Evolutionary conservation across 2,329 filamentous ascomycete species (phyloP).

Genomic region (Bipolaris victoriae): DNA sequence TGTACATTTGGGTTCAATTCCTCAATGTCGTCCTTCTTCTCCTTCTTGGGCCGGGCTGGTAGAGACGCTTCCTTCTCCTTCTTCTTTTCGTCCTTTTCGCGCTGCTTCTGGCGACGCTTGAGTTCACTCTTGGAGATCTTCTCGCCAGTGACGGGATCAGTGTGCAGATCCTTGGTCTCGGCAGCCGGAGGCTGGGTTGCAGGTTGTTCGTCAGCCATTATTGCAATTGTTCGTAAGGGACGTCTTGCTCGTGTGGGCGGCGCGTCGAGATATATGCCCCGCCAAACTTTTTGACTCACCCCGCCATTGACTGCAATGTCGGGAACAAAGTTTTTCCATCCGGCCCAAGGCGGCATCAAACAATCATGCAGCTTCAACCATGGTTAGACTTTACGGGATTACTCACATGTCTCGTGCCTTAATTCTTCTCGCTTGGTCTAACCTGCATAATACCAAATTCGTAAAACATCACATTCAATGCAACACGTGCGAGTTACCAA

Average conservation of each 20-base stretch:
- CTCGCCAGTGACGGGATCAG: slow-evolving; percentile 94
- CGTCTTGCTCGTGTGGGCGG: slow-evolving; percentile 26
- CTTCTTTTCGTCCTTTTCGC: slow-evolving; percentile 88
- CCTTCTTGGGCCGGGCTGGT: slow-evolving; percentile 63
- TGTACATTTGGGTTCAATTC: slow-evolving; percentile 75
- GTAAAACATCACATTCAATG: not conserved
- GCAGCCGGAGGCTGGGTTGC: slow-evolving; percentile 35
- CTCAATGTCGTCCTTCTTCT: slow-evolving; percentile 68
- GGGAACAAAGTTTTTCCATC: slow-evolving; percentile 25
- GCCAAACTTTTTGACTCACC: slow-evolving; percentile 31
- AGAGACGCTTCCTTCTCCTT: slow-evolving; percentile 78
- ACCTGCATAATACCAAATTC: not conserved
- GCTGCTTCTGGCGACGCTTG: slow-evolving; percentile 94
- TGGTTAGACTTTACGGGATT: not conserved
- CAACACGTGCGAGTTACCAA: not conserved
- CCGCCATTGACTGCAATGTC: slow-evolving; percentile 18
- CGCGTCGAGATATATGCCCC: slow-evolving; percentile 23
- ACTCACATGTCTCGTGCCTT: not conserved
- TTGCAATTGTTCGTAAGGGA: slow-evolving; percentile 23
- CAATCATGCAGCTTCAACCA: not conserved
- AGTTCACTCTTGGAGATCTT: slow-evolving; percentile 66
- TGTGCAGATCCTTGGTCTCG: slow-evolving; percentile 68
- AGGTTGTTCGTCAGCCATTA: slow-evolving; percentile 43
- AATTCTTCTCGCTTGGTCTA: not conserved
- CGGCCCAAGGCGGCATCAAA: slow-evolving; percentile 2